Base-by-base conservation (phyloP, 1,284 basidiomycete species). In the Cryptococcus sp. region DNA sequence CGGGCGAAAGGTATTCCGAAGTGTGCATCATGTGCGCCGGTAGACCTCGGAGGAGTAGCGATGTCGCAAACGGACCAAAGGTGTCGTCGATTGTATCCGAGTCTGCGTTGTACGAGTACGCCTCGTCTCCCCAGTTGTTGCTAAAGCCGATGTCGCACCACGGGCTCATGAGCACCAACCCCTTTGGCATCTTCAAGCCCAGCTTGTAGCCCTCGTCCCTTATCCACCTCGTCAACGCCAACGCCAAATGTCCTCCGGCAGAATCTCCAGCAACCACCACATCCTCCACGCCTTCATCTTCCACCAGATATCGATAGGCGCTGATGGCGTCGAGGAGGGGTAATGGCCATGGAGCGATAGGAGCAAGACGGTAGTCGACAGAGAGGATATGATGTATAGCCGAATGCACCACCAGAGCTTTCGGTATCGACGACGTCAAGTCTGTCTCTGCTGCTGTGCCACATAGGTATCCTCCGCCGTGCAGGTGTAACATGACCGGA, bases 221-320 rank as follows among this genome's bases (percentile, higher is more conserved):
- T 4, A 71, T 34, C 56, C 56, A 71, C 10, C 68, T 46, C 14
- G 57, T 50, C 23, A 68, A 45, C 2, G 81, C 80, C 2, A 85
- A 73, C 0, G 79, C 80, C 2, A 86, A 73, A 61, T 86, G 85
- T 0, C 82, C 84, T 2, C 85, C 85, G 0, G 85, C 83, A 36
- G 79, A 82, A 62, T 86, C 84, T 18, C 84, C 85, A 6, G 79
- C 77, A 23, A 87, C 60, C 26, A 83, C 64, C 45, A 86, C 79
- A 59, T 82, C 81, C 51, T 69, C 66, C 50, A 80, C 76, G 0
- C 75, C 73, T 5, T 78, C 54, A 1, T 60, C 66, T 38, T 74
- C 54, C 28, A 83, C 75, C 7, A 84, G 77, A 58, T 84, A 81
- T 45, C 76, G 71, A 62, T 84, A 85, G 0, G 79, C 80, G 1